These are phyloP conservation scores for Triticum turgidum DNA, from an alignment of 176 grass and related monocot species.

Conservation along the genomic window DNA sequence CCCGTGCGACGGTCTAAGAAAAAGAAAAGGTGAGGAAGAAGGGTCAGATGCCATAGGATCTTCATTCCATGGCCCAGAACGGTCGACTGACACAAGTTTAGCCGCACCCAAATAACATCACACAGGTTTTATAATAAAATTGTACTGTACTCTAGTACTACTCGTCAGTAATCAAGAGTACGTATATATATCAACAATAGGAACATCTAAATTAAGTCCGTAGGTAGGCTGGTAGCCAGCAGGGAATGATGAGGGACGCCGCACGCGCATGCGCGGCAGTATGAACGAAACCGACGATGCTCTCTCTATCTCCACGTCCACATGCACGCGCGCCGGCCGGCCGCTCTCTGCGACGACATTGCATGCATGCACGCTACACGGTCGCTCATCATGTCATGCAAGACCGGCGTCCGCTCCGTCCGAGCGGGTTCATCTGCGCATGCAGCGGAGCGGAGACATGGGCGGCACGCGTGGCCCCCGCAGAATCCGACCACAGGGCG, in stretches of 20 bases:
- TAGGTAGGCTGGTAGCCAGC: not conserved
- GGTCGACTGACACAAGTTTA: too few relatives aligned
- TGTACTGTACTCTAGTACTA: too few relatives aligned
- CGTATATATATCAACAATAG: too few relatives aligned
- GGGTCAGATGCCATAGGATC: too few relatives aligned
- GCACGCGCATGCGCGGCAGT: not conserved
- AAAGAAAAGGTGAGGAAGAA: too few relatives aligned
- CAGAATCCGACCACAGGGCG: slow-evolving; percentile 17
- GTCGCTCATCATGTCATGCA: not conserved
- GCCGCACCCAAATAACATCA: too few relatives aligned
- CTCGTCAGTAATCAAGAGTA: too few relatives aligned
- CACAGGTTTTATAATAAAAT: too few relatives aligned
- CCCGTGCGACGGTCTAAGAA: too few relatives aligned
- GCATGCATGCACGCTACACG: not conserved
- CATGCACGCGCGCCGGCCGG: not conserved
- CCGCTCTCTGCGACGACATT: not conserved
- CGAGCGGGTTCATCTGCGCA: not conserved
- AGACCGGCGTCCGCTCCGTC: not conserved
- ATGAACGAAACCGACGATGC: not conserved
- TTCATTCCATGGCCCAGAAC: too few relatives aligned
- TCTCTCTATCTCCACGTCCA: not conserved
- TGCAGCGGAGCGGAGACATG: not conserved
- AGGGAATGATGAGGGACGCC: not conserved
- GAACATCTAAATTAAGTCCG: not conserved
- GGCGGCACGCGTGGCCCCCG: slow-evolving; percentile 6